phyloP scores from a whole-genome alignment of 2,329 filamentous ascomycete species.

The Microdochium trichocladiopsis region DNA sequence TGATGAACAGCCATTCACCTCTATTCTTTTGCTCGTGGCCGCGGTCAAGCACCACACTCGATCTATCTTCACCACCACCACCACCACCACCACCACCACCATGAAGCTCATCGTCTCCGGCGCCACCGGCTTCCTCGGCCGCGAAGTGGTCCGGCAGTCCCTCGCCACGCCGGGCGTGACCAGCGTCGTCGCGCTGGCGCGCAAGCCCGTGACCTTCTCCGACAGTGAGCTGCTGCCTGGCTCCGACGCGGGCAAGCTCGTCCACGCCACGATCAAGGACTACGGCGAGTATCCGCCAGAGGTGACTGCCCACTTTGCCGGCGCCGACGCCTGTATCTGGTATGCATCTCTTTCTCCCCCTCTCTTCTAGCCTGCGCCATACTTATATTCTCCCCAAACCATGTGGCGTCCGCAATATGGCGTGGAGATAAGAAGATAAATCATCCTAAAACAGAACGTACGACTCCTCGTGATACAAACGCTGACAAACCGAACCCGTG shows the following conservation, averaged over 20 bases:
- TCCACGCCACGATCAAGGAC: neutral
- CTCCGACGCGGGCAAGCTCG: neutral
- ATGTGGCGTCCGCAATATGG: too few relatives aligned
- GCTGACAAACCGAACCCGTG: too few relatives aligned
- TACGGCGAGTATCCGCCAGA: constrained; percentile 13
- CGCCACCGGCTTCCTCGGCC: constrained; percentile 32
- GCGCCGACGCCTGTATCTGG: constrained; percentile 22
- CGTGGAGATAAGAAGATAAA: neutral
- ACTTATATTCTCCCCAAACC: too few relatives aligned
- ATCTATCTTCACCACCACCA: too few relatives aligned
- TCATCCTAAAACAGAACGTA: too few relatives aligned
- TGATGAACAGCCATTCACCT: too few relatives aligned
- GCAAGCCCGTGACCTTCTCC: constrained; percentile 23
- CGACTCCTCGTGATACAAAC: too few relatives aligned
- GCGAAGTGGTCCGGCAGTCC: constrained; percentile 35
- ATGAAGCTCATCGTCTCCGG: constrained; percentile 38
- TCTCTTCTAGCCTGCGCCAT: too few relatives aligned
- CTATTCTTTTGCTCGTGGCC: too few relatives aligned
- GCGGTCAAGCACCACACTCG: too few relatives aligned
- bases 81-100: too few relatives aligned
- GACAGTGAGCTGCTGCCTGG: constrained; percentile 1
- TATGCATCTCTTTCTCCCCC: constrained; percentile 7
- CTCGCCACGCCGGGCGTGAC: constrained; percentile 26
- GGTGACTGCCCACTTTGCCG: constrained; percentile 26
- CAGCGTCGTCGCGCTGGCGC: constrained; percentile 31